Percentiles rank a stretch among this genome's conserved stretches.
Evolutionary conservation across 176 grass and related monocot genomes (phyloP).

Genomic region (Ananas comosus): DNA sequence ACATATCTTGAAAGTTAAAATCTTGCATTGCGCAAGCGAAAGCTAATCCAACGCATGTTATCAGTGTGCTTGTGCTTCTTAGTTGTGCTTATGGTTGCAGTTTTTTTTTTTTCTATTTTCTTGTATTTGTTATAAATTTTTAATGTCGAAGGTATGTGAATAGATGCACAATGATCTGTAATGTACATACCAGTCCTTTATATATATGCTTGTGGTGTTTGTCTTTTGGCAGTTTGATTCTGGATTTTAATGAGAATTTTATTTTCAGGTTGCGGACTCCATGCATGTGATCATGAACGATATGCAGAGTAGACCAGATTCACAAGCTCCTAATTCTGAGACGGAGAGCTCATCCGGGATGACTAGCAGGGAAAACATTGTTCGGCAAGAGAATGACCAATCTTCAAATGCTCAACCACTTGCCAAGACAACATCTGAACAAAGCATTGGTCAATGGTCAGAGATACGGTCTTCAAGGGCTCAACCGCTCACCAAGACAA

Average conservation of each 20-base stretch:
- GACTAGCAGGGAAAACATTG: slow-evolving; percentile 38
- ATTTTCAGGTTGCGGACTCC: slow-evolving; percentile 33
- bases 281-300: slow-evolving; percentile 21
- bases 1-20: too few relatives aligned
- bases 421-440: slow-evolving; percentile 63
- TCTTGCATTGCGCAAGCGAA: too few relatives aligned
- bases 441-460: slow-evolving; percentile 93
- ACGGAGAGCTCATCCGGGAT: slow-evolving; percentile 15
- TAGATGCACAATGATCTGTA: too few relatives aligned
- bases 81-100: too few relatives aligned
- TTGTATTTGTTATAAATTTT: too few relatives aligned
- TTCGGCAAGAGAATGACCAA: slow-evolving; percentile 34
- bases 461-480: slow-evolving; percentile 57
- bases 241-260: background rate
- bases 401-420: slow-evolving; percentile 71
- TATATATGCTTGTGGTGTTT: too few relatives aligned
- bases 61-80: too few relatives aligned
- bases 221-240: too few relatives aligned
- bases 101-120: too few relatives aligned
- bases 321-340: slow-evolving; percentile 12
- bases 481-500: slow-evolving; percentile 70
- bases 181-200: too few relatives aligned
- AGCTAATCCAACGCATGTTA: too few relatives aligned
- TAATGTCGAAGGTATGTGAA: too few relatives aligned
- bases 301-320: slow-evolving; percentile 4